A percentile compares a stretch with the other conserved stretches of the same genome.
Conservation (phyloP, 2,329 filamentous ascomycete species). For the Polytolypa hystricis region DNA sequence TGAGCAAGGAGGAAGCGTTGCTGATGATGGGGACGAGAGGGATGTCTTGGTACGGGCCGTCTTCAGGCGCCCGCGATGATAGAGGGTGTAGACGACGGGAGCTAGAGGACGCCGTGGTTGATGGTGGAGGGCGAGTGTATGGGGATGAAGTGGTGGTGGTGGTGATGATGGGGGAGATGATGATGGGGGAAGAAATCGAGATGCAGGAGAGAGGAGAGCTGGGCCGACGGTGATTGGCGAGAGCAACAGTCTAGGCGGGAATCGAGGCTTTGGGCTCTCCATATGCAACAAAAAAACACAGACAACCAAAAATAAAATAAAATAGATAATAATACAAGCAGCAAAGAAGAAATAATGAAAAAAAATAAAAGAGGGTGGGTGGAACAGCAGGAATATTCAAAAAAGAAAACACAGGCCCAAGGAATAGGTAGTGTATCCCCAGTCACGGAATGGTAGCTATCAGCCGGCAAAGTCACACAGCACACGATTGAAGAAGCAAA, state of each 20-base stretch:
- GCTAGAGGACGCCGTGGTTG: constrained; percentile 19
- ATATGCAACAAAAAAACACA: constrained; percentile 2
- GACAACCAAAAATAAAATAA: background rate
- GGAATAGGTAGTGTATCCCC: too few relatives aligned
- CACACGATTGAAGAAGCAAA: too few relatives aligned
- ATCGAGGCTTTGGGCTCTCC: constrained; percentile 8
- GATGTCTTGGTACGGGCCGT: constrained; percentile 16
- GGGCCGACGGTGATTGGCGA: constrained; percentile 16
- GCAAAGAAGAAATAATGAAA: background rate
- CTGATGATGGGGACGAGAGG: constrained; percentile 12
- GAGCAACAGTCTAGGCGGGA: constrained; percentile 18
- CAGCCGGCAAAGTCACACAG: too few relatives aligned
- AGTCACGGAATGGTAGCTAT: too few relatives aligned
- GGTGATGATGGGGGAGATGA: background rate
- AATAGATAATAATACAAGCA: background rate
- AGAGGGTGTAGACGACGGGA: constrained; percentile 15
- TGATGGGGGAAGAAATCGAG: too few relatives aligned
- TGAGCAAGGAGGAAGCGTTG: constrained; percentile 10
- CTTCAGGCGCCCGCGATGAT: constrained; percentile 32
- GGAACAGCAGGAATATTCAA: too few relatives aligned
- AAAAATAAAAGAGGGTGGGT: too few relatives aligned
- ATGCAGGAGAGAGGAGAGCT: background rate
- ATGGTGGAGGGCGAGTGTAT: constrained; percentile 1
- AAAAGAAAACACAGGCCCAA: too few relatives aligned
- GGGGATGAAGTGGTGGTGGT: constrained; percentile 7